Conservation (phyloP, 768 basidiomycete genomes). For the Hygrocybe punicea region DNA sequence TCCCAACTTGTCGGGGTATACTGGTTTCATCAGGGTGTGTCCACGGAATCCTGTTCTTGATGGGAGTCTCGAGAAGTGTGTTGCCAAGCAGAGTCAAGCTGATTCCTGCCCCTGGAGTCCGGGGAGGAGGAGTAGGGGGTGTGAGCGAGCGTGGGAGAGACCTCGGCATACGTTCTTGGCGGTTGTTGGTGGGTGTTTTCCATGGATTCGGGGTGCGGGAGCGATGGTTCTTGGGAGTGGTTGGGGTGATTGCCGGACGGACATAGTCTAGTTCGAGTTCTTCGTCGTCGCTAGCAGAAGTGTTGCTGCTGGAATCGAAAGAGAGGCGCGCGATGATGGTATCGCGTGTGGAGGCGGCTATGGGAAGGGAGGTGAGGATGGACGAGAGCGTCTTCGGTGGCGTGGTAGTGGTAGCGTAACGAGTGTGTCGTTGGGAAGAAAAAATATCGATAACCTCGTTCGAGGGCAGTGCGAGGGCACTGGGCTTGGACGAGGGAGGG, state of each 20-base stretch:
- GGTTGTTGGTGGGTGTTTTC: neutral
- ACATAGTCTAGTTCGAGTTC: conserved; percentile 37
- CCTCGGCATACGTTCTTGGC: neutral
- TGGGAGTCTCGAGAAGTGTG: neutral
- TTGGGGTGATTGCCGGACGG: neutral
- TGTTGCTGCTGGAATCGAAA: conserved; percentile 41
- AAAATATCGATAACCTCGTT: conserved; percentile 2
- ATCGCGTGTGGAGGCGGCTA: conserved; percentile 52
- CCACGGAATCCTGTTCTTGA: neutral
- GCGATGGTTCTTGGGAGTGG: neutral
- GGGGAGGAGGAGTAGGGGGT: too few relatives aligned
- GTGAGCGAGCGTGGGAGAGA: neutral
- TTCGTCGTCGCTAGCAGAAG: conserved; percentile 33
- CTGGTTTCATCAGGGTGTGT: neutral
- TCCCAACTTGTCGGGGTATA: conserved; percentile 26
- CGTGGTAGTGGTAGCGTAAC: conserved; percentile 7
- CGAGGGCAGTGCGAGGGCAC: conserved; percentile 18
- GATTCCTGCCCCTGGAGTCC: neutral
- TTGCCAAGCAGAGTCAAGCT: neutral
- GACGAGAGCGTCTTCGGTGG: conserved; percentile 30
- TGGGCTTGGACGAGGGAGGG: conserved; percentile 39
- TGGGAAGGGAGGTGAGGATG: conserved; percentile 46
- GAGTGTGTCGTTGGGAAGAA: neutral
- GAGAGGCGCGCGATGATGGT: conserved; percentile 54
- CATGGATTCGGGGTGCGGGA: neutral